Evolutionary conservation across 257 asterid species (phyloP).

Genomic region (Nicotiana benthamiana): DNA sequence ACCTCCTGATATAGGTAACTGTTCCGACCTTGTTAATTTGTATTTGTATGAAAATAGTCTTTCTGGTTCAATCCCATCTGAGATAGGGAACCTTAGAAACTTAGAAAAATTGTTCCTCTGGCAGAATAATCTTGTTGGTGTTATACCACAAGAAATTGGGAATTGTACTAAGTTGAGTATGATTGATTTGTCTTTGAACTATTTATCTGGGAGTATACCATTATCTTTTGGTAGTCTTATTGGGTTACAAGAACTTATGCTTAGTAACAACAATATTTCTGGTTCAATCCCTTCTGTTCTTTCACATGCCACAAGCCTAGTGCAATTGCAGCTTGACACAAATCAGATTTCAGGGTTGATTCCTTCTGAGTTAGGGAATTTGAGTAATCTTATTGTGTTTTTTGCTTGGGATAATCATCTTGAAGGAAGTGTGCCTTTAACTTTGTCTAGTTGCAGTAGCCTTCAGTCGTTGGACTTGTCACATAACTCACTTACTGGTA

Average conservation of each 20-base stretch:
- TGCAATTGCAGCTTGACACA: slow-evolving; percentile 34
- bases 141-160: slow-evolving; percentile 36
- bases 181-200: slow-evolving; percentile 38
- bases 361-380: slow-evolving; percentile 35
- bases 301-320: slow-evolving; percentile 25
- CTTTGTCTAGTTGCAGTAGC: slow-evolving; percentile 32
- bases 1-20: slow-evolving; percentile 34
- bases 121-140: slow-evolving; percentile 37
- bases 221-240: slow-evolving; percentile 31
- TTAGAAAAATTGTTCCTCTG: slow-evolving; percentile 32
- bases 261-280: slow-evolving; percentile 34
- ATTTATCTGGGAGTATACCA: slow-evolving; percentile 37
- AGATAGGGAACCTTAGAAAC: slow-evolving; percentile 28
- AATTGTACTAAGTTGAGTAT: slow-evolving; percentile 26
- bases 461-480: slow-evolving; percentile 38
- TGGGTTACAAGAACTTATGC: slow-evolving; percentile 40
- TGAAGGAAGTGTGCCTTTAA: slow-evolving; percentile 37
- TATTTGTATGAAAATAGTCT: slow-evolving; percentile 38
- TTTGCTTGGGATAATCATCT: slow-evolving; percentile 44
- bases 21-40: slow-evolving; percentile 40
- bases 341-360: slow-evolving; percentile 42
- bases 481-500: slow-evolving; percentile 40
- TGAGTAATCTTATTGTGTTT: slow-evolving; percentile 32
- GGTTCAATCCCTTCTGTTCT: slow-evolving; percentile 35
- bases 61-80: slow-evolving; percentile 38